A percentile compares a stretch with the other conserved stretches of the same genome.
These are phyloP conservation scores for Eucalyptus globulus DNA, from an alignment of 345 rosid species.

Conservation along the genomic window DNA sequence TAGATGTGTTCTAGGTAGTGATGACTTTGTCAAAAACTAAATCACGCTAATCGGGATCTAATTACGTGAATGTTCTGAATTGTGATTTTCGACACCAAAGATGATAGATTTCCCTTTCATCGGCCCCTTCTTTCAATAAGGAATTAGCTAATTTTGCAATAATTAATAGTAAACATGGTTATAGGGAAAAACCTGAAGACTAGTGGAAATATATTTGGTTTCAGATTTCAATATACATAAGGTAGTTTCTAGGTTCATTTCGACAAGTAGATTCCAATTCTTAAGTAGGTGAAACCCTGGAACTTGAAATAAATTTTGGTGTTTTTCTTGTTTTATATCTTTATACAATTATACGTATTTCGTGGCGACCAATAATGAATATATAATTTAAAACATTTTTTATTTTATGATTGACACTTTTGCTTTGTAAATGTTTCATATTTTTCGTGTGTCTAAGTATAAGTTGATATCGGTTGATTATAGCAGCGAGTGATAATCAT, in stretches of 20 bases:
- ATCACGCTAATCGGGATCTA: neutral
- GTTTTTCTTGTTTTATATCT: too few species aligned
- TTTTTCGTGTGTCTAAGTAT: too few species aligned
- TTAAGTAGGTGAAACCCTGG: rapidly evolving
- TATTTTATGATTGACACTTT: too few species aligned
- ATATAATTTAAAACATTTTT: rapidly evolving
- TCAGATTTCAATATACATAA: rapidly evolving
- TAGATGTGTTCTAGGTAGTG: neutral
- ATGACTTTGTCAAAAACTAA: neutral
- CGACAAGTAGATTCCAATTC: rapidly evolving
- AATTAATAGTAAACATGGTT: too few species aligned
- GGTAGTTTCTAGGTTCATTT: rapidly evolving
- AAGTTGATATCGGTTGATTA: too few species aligned
- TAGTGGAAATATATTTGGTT: too few species aligned
- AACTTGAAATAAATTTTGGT: too few species aligned
- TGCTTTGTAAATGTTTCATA: too few species aligned
- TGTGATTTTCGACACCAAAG: neutral
- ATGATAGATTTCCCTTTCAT: neutral
- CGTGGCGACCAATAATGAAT: rapidly evolving
- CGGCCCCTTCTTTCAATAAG: neutral
- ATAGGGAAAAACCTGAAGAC: rapidly evolving
- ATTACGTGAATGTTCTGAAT: neutral
- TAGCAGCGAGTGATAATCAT: too few species aligned
- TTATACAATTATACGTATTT: too few species aligned
- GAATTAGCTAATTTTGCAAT: neutral